Evolutionary conservation across 208 protist genomes (phyloP), one percentile per base, ranked within the genome.

Genomic region (Leishmania turanica): DNA sequence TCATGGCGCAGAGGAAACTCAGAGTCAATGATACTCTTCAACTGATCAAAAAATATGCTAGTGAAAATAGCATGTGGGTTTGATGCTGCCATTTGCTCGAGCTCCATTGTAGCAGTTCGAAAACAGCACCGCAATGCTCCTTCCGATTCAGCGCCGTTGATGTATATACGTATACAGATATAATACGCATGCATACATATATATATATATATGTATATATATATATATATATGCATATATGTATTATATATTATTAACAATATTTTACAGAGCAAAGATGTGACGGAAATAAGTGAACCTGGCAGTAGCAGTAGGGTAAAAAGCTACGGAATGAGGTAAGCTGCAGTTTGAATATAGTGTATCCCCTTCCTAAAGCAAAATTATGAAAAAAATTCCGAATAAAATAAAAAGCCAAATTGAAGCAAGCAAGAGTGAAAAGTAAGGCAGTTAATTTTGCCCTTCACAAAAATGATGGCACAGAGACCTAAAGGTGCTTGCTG

Each of bases 1-100:
- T 94, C 83, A 68, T 94, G 93, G 0, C 66, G 75, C 8, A 95
- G 78, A 4, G 91, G 81, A 76, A 85, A 94, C 42, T 88, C 40
- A 21, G 64, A 73, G 27, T 90, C 82, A 24, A 91, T 88, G 42
- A 79, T 54, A 19, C 42, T n/a, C 13, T 58, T 83, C 42, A 90
- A 75, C 19, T 77, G 17, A 37, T 78, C 37, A 66, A 82, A 83
- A 79, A 74, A 71, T 1, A 54, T 42, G 42, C n/a, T 84, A 58
- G 45, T 69, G 34, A 70, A 73, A 77, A 73, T 42, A 51, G 56
- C 49, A 77, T 51, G 62, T 40, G 34, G 34, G 60, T 64, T 42
- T 17, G 34, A 19, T 51, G 40, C 24, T 9, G n/a, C 4, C 13
- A 47, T 40, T 45, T 77, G 3, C 17, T 65, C 21, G 9, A 31